Percentiles rank a stretch among this genome's conserved stretches.
Evolutionary conservation across 2,329 filamentous ascomycete genomes (phyloP).

Genomic region (Cytospora leucostoma): DNA sequence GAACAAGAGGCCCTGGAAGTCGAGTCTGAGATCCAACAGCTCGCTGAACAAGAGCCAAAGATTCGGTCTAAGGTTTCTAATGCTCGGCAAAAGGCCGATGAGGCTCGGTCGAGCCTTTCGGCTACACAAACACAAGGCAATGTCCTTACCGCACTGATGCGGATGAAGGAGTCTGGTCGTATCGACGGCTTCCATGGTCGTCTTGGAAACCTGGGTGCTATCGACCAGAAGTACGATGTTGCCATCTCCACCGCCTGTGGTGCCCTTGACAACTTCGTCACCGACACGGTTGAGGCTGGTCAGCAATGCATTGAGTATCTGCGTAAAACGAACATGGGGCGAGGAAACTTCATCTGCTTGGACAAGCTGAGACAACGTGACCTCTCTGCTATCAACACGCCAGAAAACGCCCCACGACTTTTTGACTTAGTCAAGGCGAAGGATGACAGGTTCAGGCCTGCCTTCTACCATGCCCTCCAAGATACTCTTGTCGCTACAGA

Average conservation of each 20-base stretch:
- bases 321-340: conserved; percentile 93
- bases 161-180: conserved; percentile 91
- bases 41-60: conserved; percentile 76
- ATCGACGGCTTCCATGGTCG: conserved; percentile 97
- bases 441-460: conserved; percentile 80
- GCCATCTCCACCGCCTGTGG: conserved; percentile 98
- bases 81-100: conserved; percentile 91
- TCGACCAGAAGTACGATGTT: conserved; percentile 91
- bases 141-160: conserved; percentile 87
- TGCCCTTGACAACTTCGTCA: conserved; percentile 91
- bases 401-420: conserved; percentile 86
- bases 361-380: conserved; percentile 82
- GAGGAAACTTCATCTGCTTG: conserved; percentile 95
- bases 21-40: conserved; percentile 70
- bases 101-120: conserved; percentile 86
- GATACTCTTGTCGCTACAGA: conserved; percentile 93
- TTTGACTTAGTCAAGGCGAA: conserved; percentile 93
- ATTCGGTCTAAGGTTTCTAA: conserved; percentile 83
- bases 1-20: conserved; percentile 74
- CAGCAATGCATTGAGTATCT: conserved; percentile 98
- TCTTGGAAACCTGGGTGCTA: conserved; percentile 89
- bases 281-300: conserved; percentile 91
- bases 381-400: conserved; percentile 78
- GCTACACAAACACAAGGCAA: conserved; percentile 91
- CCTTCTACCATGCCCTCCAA: conserved; percentile 93